Percentiles rank a stretch among this genome's conserved stretches.
Evolutionary conservation across 2,329 filamentous ascomycete species (phyloP).

Genomic region (Parascedosporium putredinis): DNA sequence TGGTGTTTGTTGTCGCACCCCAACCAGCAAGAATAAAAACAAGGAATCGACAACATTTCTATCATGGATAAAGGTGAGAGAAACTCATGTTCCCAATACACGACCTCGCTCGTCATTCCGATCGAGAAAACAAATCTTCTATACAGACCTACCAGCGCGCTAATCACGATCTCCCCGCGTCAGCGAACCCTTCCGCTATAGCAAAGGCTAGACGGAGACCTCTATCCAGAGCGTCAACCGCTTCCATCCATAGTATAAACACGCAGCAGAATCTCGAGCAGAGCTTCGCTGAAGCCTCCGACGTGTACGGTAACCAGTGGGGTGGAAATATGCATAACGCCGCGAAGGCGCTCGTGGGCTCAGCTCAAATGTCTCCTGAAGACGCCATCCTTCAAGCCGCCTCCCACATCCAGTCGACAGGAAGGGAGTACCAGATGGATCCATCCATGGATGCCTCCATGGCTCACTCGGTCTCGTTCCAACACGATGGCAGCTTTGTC

Average conservation of each 20-base stretch:
- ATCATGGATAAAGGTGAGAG: slow-evolving; percentile 5
- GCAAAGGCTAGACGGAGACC: slow-evolving; percentile 38
- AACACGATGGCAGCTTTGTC: slow-evolving; percentile 9
- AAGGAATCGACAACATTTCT: slow-evolving; percentile 8
- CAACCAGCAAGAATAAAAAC: slow-evolving; percentile 3
- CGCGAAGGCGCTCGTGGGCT: slow-evolving; percentile 30
- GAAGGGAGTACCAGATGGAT: slow-evolving; percentile 40
- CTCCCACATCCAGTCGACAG: slow-evolving; percentile 41
- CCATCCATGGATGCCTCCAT: slow-evolving; percentile 33
- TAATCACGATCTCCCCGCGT: not conserved
- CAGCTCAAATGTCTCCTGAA: slow-evolving; percentile 42
- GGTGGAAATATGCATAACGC: slow-evolving; percentile 32
- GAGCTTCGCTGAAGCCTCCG: slow-evolving; percentile 30
- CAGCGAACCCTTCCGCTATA: slow-evolving; percentile 12
- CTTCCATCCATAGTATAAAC: slow-evolving; percentile 43
- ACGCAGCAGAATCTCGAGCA: slow-evolving; percentile 43
- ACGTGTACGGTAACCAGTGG: slow-evolving; percentile 41
- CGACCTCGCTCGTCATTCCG: too few relatives aligned
- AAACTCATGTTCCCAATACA: too few relatives aligned
- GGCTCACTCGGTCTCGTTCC: slow-evolving; percentile 13
- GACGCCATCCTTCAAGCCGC: slow-evolving; percentile 50
- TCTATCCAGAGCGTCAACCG: slow-evolving; percentile 44
- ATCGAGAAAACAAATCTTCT: too few relatives aligned
- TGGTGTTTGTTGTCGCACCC: not conserved
- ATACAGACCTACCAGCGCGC: not conserved